Evolutionary conservation across 441 rosid species (phyloP).

Genomic region (Sinapis alba): DNA sequence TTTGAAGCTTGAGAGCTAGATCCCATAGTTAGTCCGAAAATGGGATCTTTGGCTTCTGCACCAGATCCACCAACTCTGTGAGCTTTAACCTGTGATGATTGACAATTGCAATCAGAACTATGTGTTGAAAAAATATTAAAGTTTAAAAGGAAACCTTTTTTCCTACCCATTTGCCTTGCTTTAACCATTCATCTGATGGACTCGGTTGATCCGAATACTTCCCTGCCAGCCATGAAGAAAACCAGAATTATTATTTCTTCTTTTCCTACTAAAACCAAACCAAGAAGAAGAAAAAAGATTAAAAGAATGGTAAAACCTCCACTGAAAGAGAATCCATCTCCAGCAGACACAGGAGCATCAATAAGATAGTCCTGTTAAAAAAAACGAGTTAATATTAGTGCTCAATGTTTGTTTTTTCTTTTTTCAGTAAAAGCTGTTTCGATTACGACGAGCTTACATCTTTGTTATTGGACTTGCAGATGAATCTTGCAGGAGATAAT

Average conservation of each 20-base stretch:
- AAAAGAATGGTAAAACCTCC: slow-evolving; percentile 60
- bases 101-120: neutral
- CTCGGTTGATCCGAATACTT: slow-evolving; percentile 82
- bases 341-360: slow-evolving; percentile 82
- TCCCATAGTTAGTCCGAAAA: slow-evolving; percentile 89
- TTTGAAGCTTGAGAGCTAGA: slow-evolving; percentile 72
- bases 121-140: neutral
- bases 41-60: slow-evolving; percentile 79
- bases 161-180: slow-evolving; percentile 79
- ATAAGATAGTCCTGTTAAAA: slow-evolving; percentile 74
- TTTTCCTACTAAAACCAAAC: neutral
- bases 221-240: slow-evolving; percentile 45
- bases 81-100: slow-evolving; percentile 79
- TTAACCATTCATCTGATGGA: slow-evolving; percentile 84
- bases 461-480: slow-evolving; percentile 50
- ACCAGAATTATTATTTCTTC: neutral
- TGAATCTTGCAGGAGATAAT: slow-evolving; percentile 37
- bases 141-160: neutral
- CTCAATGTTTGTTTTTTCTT: neutral
- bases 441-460: slow-evolving; percentile 45
- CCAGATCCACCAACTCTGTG: slow-evolving; percentile 67
- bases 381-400: neutral
- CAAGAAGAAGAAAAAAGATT: neutral
- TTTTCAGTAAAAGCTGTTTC: neutral
- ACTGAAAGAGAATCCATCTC: slow-evolving; percentile 93